Percentiles rank a stretch among this genome's conserved stretches.
phyloP scores from a whole-genome alignment of 2,329 filamentous ascomycete species.

The Penicillium vulpinum region DNA sequence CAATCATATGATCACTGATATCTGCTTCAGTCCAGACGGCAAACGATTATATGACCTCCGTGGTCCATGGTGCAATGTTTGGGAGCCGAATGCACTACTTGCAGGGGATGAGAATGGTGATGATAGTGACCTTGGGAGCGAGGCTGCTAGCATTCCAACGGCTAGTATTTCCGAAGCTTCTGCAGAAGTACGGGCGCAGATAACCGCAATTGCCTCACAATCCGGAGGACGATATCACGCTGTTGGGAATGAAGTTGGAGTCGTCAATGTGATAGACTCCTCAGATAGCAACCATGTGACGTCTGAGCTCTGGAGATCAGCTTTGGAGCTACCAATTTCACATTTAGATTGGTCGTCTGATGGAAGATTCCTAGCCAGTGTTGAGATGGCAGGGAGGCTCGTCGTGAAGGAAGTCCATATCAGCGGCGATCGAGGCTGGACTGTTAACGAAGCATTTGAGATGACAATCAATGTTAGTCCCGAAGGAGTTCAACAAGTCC shows the following conservation, averaged over 20 bases:
- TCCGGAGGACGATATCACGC: not conserved
- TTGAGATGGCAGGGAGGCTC: not conserved
- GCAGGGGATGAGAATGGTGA: not conserved
- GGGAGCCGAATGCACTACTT: conserved; percentile 32
- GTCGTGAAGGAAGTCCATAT: not conserved
- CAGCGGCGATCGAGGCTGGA: not conserved
- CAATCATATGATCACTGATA: not conserved
- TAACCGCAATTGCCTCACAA: not conserved
- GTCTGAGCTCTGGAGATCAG: not conserved
- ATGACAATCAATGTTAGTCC: not conserved
- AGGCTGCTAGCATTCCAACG: not conserved
- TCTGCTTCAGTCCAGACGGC: conserved; percentile 26
- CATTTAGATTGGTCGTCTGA: not conserved
- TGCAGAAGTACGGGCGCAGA: not conserved
- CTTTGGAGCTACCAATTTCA: not conserved
- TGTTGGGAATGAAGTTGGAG: not conserved
- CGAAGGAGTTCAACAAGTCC: not conserved
- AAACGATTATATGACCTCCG: conserved; percentile 39
- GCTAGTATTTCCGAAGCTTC: not conserved
- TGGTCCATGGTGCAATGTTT: conserved; percentile 39
- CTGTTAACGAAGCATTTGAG: not conserved
- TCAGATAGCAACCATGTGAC: not conserved
- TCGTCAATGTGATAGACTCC: not conserved
- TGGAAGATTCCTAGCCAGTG: not conserved
- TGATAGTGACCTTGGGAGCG: conserved; percentile 2